Conservation (phyloP, 2,329 filamentous ascomycete genomes). For the Aspergillus eucalypticola region DNA sequence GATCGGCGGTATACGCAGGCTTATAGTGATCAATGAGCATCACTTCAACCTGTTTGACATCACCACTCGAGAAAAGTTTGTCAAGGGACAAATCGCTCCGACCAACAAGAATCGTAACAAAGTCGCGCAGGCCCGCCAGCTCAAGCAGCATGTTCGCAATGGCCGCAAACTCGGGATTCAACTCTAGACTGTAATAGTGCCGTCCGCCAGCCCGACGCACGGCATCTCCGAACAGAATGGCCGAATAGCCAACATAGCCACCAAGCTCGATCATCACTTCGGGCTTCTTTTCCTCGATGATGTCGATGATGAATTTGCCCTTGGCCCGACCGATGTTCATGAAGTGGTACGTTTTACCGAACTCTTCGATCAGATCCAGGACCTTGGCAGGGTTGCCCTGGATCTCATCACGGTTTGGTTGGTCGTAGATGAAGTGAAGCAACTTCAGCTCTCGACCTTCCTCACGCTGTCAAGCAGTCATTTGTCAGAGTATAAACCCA, state of each 20-base stretch:
- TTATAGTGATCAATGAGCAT: conserved; percentile 83
- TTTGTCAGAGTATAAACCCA: no score
- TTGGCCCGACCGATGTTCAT: conserved; percentile 81
- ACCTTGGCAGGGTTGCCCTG: conserved; percentile 65
- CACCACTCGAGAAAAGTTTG: conserved; percentile 57
- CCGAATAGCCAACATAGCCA: conserved; percentile 80
- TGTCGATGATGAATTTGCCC: conserved; percentile 66
- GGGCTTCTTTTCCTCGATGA: conserved; percentile 69
- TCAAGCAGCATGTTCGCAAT: conserved; percentile 69
- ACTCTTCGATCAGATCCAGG: conserved; percentile 71
- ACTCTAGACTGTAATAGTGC: conserved; percentile 70
- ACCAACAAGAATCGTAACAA: conserved; percentile 71
- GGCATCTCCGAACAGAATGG: conserved; percentile 71
- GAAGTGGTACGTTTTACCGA: conserved; percentile 65
- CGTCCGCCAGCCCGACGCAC: conserved; percentile 64
- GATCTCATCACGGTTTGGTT: conserved; percentile 62
- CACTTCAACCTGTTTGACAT: conserved; percentile 64
- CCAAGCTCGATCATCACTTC: conserved; percentile 75
- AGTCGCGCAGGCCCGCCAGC: conserved; percentile 69
- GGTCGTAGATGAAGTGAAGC: conserved; percentile 66
- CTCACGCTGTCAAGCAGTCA: conserved; percentile 42
- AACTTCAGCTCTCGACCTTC: conserved; percentile 75
- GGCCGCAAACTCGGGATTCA: conserved; percentile 71
- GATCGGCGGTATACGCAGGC: conserved; percentile 69
- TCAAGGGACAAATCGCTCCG: conserved; percentile 66